Base-by-base conservation (phyloP, 108 stramenopile species). In the Stephanodiscus triporus region DNA sequence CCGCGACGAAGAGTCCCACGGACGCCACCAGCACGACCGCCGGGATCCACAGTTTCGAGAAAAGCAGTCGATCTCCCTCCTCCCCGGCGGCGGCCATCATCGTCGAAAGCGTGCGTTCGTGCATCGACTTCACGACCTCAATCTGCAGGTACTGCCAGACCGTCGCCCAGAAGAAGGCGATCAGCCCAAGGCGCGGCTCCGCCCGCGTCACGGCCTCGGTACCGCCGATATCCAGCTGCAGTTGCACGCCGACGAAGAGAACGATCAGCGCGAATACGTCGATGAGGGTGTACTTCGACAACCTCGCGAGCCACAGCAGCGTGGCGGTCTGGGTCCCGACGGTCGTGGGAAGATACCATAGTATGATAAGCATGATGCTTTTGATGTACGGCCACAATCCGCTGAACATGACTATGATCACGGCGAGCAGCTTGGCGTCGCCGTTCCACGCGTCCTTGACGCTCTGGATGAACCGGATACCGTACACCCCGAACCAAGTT, bases 391-490 rank as follows among this genome's bases (percentile, higher is more conserved):
- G 84, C 84, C 84, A 85, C 13, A 85, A 67, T 2, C 84, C 84
- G 19, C 66, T 69, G 38, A 85, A 85, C 0, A 81, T 14, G 24
- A 85, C 72, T 22, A 85, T 54, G 54, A 85, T 78, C 4, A 85
- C 73, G 14, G 82, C 82, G 11, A 86, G 78, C 55, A 80, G n/a
- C 50, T 76, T 49, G 0, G 81, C 85, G 59, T 76, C 85, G 6
- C 85, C 85, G 45, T 71, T 83, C 85, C 85, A 86, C 67, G 85
- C 85, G 66, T 86, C 82, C 26, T 80, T 36, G 16, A 86, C 47
- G 49, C 69, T 71, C 23, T 70, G 64, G 19, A 83, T 22, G 57
- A 83, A 86, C 1, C 78, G 72, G 6, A 86, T 56, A 16, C 76
- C 68, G 70, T 86, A 86, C 14, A 65, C 85, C 6, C 9, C 56